Base-by-base conservation (phyloP, 768 basidiomycete species). In the Lactarius hatsudake region DNA sequence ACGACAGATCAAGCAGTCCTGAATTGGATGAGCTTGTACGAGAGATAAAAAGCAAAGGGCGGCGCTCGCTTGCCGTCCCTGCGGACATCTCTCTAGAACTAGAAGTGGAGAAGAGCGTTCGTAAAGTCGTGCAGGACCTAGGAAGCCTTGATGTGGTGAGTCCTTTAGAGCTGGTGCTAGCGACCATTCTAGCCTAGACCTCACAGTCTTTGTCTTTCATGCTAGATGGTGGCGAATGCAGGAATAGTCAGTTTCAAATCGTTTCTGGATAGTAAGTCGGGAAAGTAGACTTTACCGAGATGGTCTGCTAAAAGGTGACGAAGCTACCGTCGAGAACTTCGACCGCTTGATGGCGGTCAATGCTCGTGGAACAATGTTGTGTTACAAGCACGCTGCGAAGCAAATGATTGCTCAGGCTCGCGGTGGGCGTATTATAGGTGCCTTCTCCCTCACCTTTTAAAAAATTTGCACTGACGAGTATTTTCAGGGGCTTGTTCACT, bases 311-410 rank as follows among this genome's bases (percentile, higher is more conserved):
- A n/a, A 57, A 26, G 34, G 34, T 13, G 6, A 32, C 10, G 12
- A n/a, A 71, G 70, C 30, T 23, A 40, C 64, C 8, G 43, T 63
- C 26, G 58, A 69, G 20, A 17, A 15, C 6, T 71, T 57, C 51
- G 64, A 71, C 23, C 63, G 61, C 36, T 0, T 66, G 36, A 62
- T 55, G 56, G 53, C 61, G 3, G 40, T 65, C 32, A 70, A 66
- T 38, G 66, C 51, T 18, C 66, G 64, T 3, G 43, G 70, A 43
- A 66, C 64, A 48, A 68, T 73, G 66, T 54, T 73, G 10, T 73
- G 73, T 55, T 73, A 73, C 65, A 73, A 73, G 63, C 34, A 66
- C 26, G 73, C 73, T 2, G 73, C 64, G 26, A 70, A 69, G 56
- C 73, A 73, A 61, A 73, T 73, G 73, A 60, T 74, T n/a, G 64